Evolutionary conservation across 1,284 basidiomycete species (phyloP), one percentile per base, ranked within the genome.

Genomic region (Malassezia arunalokei): DNA sequence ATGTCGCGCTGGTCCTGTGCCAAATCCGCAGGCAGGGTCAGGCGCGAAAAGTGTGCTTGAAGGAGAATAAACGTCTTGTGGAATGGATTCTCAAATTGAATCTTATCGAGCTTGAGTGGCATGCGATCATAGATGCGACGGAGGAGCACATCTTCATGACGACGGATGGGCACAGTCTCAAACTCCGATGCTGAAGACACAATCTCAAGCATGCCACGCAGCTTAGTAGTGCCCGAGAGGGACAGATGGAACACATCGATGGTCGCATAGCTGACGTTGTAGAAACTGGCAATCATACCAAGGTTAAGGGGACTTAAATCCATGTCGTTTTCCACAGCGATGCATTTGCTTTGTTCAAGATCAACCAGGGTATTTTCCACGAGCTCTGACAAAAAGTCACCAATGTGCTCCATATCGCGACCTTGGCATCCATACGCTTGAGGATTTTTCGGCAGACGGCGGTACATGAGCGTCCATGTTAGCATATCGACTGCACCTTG

Each of bases 51-150:
- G 76, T 98, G 92, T 1, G 94, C 91, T 74, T 98, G 91, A 0
- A 98, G 79, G 5, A 98, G 80, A 20, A 98, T 78, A 82, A 92
- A 95, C 0, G 89, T 92, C 78, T 99, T 98, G 83, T 98, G 95
- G 73, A 92, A 85, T 0, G 92, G 92, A 27, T 85, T 86, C 66
- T 88, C 85, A 75, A 89, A 94, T 76, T 95, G 86, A 51, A 89
- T 83, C 41, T 57, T 56, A 45, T 79, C 78, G 38, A 96, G 79
- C 77, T 98, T 98, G 76, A 95, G 87, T 1, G 92, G 92, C 0
- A 95, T 83, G n/a, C 91, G 86, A 71, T 96, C 90, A 75, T 98
- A 98, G 59, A 94, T 86, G 11, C 87, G 82, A 82, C 56, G 58
- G 40, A 73, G 48, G 6, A 71, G 11, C 7, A 62, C 54, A 42